phyloP scores from a whole-genome alignment of 2,329 filamentous ascomycete genomes.

The Aureobasidium sp. region DNA sequence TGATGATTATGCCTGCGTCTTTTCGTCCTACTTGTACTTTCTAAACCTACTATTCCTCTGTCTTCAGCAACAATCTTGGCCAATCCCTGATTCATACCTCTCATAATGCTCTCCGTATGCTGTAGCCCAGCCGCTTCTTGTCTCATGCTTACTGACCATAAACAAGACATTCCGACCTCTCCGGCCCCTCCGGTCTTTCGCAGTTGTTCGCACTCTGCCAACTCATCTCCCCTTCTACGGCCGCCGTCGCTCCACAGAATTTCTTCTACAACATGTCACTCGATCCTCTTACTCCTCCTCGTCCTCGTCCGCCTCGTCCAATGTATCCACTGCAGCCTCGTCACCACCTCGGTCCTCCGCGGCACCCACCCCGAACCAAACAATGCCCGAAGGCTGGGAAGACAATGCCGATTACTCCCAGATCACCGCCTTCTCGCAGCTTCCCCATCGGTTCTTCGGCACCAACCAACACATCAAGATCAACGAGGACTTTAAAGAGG shows the following conservation, averaged over 20 bases:
- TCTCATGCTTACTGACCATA: neutral
- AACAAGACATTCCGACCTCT: neutral
- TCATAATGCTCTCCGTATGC: constrained; percentile 13
- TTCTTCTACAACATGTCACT: neutral
- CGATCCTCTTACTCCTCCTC: constrained; percentile 1
- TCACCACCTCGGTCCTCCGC: constrained; percentile 5
- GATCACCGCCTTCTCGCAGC: constrained; percentile 66
- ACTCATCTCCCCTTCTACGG: neutral
- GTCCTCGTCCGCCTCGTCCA: constrained; percentile 1
- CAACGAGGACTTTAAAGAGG: constrained; percentile 91
- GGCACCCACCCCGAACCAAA: constrained; percentile 21
- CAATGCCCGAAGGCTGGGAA: constrained; percentile 59
- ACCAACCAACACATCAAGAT: constrained; percentile 96
- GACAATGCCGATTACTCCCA: constrained; percentile 59
- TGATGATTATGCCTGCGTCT: neutral
- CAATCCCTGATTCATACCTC: neutral
- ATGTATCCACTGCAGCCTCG: constrained; percentile 10
- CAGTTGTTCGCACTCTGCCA: neutral
- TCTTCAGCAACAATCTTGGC: neutral
- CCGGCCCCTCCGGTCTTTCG: neutral
- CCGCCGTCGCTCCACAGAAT: neutral
- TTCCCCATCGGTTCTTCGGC: constrained; percentile 76
- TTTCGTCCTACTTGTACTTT: neutral
- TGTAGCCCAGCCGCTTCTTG: too few species aligned
- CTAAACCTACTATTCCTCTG: too few species aligned